Base-by-base conservation (phyloP, 805 yeast genomes). In the Alloascoidea hylecoeti region DNA sequence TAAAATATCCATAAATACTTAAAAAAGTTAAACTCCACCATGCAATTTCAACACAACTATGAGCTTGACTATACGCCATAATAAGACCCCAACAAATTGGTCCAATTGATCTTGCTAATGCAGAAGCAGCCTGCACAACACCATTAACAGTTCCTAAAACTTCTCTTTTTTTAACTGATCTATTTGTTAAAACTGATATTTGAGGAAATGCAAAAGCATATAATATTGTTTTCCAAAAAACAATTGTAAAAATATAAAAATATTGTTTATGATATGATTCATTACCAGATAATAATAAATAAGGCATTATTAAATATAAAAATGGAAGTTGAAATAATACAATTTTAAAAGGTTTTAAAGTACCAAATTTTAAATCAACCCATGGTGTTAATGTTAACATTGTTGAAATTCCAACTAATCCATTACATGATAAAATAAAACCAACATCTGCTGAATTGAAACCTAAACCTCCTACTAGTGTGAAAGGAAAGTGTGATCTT, bases 71-170 rank as follows among this genome's bases (percentile, higher is more conserved):
- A 50, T 53, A 52, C 2, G 65, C 49, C 63, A 63, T 60, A 18
- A 63, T 35, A 39, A 44, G 56, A 3, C 81, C 81, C 75, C 78
- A 73, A 1, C 58, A 19, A 4, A 73, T 49, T 0, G 82, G 83
- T 2, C 74, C 81, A 1, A 67, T 35, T 38, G 68, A 73, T 44
- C 82, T 55, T 1, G 80, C 77, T 27, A 68, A 51, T 1, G 82
- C 66, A 15, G 68, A 54, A 30, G 66, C 59, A 33, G 75, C 66
- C 50, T 74, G 63, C 2, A 75, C 61, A 14, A 72, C 62, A 12
- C 78, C 76, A 48, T 76, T 76, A 40, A 76, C 64, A 46, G 70
- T 64, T 1, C 78, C 79, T 37, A 50, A 40, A 36, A 78, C 60
- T 44, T 73, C 68, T 42, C 66, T 59, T 16, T 72, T 62, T 9